Evolutionary conservation across 352 stramenopile species (phyloP).

Genomic region (Phytophthora melonis): DNA sequence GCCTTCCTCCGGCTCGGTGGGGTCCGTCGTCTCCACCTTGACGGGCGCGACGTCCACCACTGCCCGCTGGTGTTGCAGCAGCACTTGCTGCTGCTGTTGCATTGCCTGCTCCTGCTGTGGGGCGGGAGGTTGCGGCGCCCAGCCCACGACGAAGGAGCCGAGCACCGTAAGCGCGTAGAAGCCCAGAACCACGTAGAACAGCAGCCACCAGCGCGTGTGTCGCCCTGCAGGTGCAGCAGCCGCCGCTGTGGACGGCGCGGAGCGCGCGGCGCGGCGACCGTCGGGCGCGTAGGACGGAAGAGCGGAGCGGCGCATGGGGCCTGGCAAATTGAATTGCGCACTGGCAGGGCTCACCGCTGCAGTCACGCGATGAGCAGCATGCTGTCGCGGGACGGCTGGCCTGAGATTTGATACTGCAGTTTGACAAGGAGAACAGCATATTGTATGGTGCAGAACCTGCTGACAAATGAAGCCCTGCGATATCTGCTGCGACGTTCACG

Average conservation of each 20-base stretch:
- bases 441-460: background rate
- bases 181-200: conserved; percentile 43
- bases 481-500: background rate
- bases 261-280: conserved; percentile 1
- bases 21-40: conserved; percentile 23
- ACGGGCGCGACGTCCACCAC: conserved; percentile 12
- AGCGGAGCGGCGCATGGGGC: conserved; percentile 40
- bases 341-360: conserved; percentile 13
- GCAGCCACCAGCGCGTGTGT: conserved; percentile 28
- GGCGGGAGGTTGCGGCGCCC: background rate
- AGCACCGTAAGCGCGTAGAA: conserved; percentile 35
- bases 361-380: conserved; percentile 13
- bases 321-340: conserved; percentile 26
- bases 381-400: background rate
- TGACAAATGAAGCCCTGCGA: background rate
- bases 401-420: conserved; percentile 14
- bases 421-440: background rate
- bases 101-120: conserved; percentile 1
- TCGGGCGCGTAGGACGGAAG: conserved; percentile 35
- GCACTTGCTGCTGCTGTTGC: conserved; percentile 8
- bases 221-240: background rate
- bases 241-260: conserved; percentile 1
- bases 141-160: conserved; percentile 25
- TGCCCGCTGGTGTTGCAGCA: conserved; percentile 7
- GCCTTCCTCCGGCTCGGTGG: conserved; percentile 30